Evolutionary conservation across 192 early-diverging fungal genomes (phyloP), one percentile per base, ranked within the genome.

Genomic region (Phycomyces nitens): DNA sequence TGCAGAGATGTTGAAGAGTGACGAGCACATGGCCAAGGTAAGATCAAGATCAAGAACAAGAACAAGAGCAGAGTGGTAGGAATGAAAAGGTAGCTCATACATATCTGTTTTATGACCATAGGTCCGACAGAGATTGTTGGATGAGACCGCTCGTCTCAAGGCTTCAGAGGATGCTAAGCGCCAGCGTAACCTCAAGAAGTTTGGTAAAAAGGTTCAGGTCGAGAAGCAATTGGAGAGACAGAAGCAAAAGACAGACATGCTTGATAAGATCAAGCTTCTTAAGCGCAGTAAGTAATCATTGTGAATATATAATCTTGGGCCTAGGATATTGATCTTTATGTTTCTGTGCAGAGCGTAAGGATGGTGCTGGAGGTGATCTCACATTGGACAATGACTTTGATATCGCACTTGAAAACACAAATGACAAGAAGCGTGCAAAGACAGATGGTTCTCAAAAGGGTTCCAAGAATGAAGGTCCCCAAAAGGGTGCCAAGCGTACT

Each of bases 1-100:
- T 80, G 96, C 96, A 38, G 96, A 98, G 78, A 98, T 98, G 96
- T 84, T 98, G 69, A 98, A 98, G 84, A 86, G 86, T 1, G 96
- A 98, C 66, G 88, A 90, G 60, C 95, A 96, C 62, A 98, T 98
- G 96, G 81, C 81, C 53, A 88, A 76, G 68, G 71, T 73, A 64
- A 62, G 3, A 20, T 41, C 39, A 24, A 56, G 16, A 4, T 10
- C 23, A 12, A 20, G 9, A 8, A 42, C 23, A 22, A 42, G 10
- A 51, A 1, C 1, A 53, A 14, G 1, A 27, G 3, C 12, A 34
- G 49, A 49, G 15, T 29, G 22, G n/a, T n/a, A n/a, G n/a, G n/a
- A n/a, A n/a, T n/a, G n/a, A n/a, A n/a, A n/a, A n/a, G n/a, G n/a
- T n/a, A n/a, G n/a, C n/a, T n/a, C n/a, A n/a, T n/a, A n/a, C n/a